Evolutionary conservation across 1,284 basidiomycete species (phyloP), one percentile per base, ranked within the genome.

Genomic region (Trametes pubescens): DNA sequence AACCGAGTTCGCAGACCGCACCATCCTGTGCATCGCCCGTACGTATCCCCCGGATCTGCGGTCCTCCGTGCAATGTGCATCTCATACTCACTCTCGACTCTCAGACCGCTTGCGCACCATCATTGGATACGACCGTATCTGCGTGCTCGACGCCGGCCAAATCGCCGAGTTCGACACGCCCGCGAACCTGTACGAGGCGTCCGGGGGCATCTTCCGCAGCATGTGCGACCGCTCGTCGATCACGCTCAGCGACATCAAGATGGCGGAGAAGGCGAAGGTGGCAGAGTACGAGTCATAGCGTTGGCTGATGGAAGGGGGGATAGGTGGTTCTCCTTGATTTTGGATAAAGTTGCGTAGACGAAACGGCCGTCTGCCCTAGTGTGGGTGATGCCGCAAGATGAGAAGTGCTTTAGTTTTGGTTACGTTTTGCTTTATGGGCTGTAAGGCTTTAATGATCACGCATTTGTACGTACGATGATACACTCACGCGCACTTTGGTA

Each of bases 11-110:
- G 79, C 80, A 51, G 87, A 92, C 73, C 86, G 90, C 57, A 96
- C 94, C 0, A 87, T 94, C 56, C 76, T 94, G 10, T 94, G 90
- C 73, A 93, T 94, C 64, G 91, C 91, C 68, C 90, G 88, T 87
- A 71, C 71, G 84, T 82, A 13, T 54, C 48, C 13, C 48, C 51
- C 6, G 0, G 2, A n/a, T 35, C 9, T 4, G 55, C 26, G 0
- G 53, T 60, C 43, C 58, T 61, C 26, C 14, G 10, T 32, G 18
- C 44, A 21, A 22, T 11, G 8, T 32, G 29, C n/a, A 2, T 11
- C 18, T 21, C n/a, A 18, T 40, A 24, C 56, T 55, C 51, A 47
- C 38, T 16, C 29, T 22, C n/a, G 29, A 2, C 37, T 11, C 49
- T 62, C 73, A 83, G 90, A 93, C 73, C 87, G 92, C 37, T 77